Evolutionary conservation across 306 rosid species (phyloP), one percentile per base, ranked within the genome.

Genomic region (Trifolium dubium): DNA sequence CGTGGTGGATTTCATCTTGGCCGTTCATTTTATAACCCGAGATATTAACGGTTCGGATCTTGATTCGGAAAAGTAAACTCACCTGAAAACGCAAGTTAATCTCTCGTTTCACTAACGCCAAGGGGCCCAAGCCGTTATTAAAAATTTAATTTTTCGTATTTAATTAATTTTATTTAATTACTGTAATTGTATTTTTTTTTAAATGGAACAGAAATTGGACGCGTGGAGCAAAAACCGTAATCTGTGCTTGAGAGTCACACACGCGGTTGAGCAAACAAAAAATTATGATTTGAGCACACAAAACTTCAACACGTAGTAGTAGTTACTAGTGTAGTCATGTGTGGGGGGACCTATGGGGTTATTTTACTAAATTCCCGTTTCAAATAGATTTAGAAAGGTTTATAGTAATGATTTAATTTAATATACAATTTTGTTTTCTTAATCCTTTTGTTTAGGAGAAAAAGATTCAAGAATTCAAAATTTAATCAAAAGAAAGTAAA

Each of bases 271-370:
- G 19, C 60, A 79, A 50, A 4, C 15, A 29, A 60, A 66, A 41
- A 61, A 65, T 55, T 54, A 8, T 6, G 10, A 14, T 18, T 47
- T 49, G 5, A 46, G 23, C 62, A 37, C 51, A 68, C 58, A 34
- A 63, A 10, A 4, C 39, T 53, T 15, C 17, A 73, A 83, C 91
- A 79, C 88, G 87, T 85, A 37, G 71, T 55, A n/a, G 23, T 23
- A 23, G 0, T 4, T 43, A 10, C 10, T 15, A 30, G 9, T 40
- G 28, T 4, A 32, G 31, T 43, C 8, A 5, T 10, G 10, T 2
- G 28, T 28, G 30, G 65, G 84, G 79, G 84, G 76, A 11, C n/a
- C 15, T 10, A 2, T 17, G 37, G 4, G 13, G 6, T 29, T 30
- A 8, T 18, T 30, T n/a, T n/a, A 8, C 17, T 32, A 41, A 11